These are phyloP conservation scores for Rhodamnia argentea DNA, from an alignment of 345 rosid genomes.

Conservation along the genomic window DNA sequence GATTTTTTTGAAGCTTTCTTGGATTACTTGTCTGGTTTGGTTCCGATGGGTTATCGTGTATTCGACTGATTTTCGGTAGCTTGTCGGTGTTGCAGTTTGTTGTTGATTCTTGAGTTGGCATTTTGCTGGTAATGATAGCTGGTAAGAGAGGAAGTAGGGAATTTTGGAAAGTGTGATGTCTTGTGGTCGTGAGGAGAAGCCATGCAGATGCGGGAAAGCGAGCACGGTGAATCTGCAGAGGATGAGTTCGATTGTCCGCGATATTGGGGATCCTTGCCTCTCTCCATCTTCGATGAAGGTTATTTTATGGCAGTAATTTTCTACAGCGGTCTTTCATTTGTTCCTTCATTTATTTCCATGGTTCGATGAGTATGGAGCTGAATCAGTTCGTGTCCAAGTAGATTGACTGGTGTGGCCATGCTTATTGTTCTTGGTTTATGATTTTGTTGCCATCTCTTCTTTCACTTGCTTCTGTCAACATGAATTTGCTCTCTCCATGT, in stretches of 20 bases:
- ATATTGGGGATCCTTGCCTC: slow-evolving; percentile 81
- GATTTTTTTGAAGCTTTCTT: background rate
- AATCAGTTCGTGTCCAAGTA: background rate
- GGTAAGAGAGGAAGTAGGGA: slow-evolving; percentile 5
- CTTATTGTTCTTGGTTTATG: background rate
- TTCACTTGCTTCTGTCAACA: background rate
- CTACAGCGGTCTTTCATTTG: slow-evolving; percentile 1
- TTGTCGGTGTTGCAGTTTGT: background rate
- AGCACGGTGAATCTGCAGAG: slow-evolving; percentile 54
- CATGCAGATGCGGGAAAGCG: slow-evolving; percentile 65
- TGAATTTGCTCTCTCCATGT: background rate
- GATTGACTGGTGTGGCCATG: background rate
- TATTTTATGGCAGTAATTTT: slow-evolving; percentile 42
- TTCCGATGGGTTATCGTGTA: background rate
- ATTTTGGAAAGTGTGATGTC: slow-evolving; percentile 36
- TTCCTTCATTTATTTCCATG: background rate
- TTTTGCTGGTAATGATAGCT: slow-evolving; percentile 17
- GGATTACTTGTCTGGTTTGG: background rate
- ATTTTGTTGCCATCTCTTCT: background rate
- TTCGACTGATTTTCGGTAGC: background rate
- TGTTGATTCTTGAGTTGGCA: slow-evolving; percentile 4
- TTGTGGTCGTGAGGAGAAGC: slow-evolving; percentile 45
- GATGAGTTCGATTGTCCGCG: slow-evolving; percentile 67
- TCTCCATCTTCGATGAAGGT: slow-evolving; percentile 65
- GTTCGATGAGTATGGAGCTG: background rate